A percentile compares a stretch with the other conserved stretches of the same genome.
These are phyloP conservation scores for Wickerhamiella occidentalis DNA, from an alignment of 805 yeast species.

Conservation along the genomic window DNA sequence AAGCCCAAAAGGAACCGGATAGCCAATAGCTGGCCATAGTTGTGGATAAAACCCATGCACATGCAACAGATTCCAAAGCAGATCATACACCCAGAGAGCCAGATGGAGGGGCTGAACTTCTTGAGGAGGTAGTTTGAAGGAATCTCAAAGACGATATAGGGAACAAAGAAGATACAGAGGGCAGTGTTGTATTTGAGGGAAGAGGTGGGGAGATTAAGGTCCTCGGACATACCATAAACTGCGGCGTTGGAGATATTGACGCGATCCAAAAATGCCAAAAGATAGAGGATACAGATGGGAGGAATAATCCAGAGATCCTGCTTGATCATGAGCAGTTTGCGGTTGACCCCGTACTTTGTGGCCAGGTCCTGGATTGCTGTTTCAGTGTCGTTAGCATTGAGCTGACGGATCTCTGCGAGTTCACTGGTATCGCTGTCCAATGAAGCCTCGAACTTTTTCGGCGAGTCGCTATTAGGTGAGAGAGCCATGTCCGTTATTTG, in stretches of 20 bases:
- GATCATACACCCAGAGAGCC: conserved; percentile 27
- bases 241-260: conserved; percentile 39
- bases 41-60: conserved; percentile 28
- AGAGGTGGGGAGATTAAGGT: conserved; percentile 27
- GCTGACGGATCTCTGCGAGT: not conserved
- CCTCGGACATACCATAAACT: conserved; percentile 33
- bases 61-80: conserved; percentile 30
- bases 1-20: conserved; percentile 33
- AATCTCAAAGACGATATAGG: conserved; percentile 30
- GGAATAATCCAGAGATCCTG: conserved; percentile 36
- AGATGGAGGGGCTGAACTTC: conserved; percentile 28
- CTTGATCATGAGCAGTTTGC: conserved; percentile 43
- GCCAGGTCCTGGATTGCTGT: conserved; percentile 29
- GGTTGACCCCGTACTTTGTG: conserved; percentile 39
- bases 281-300: conserved; percentile 33
- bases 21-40: conserved; percentile 26
- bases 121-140: conserved; percentile 29
- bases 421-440: not conserved
- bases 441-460: not conserved
- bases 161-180: conserved; percentile 31
- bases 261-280: conserved; percentile 36
- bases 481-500: not conserved
- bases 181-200: conserved; percentile 35
- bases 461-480: not conserved
- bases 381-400: not conserved